Base-by-base conservation (phyloP, 306 rosid genomes). In the Dalbergia cochinchinensis region DNA sequence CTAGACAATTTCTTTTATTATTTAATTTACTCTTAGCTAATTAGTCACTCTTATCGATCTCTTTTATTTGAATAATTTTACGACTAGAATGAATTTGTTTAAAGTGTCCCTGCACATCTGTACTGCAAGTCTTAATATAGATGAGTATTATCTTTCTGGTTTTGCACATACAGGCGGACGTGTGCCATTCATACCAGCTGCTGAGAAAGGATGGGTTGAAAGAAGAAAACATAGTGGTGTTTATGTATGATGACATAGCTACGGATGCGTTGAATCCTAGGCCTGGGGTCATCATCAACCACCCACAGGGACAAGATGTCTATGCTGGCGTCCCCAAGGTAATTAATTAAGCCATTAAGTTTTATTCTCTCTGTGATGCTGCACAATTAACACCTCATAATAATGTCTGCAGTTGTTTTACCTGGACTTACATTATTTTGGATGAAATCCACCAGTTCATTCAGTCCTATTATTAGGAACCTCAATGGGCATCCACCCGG, bases 211-310 rank as follows among this genome's bases (percentile, higher is more conserved):
- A 94, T 3, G 99, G 99, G 50, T 4, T 95, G 45, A 91, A 90
- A 80, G 94, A 95, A 79, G 93, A 95, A 19, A 92, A 95, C 86
- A 92, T 95, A 34, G 97, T 95, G 81, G 98, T 95, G 69, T 92
- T 95, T 54, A 92, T 95, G 99, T 92, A 90, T 2, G 96, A 95
- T 82, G 99, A 95, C 42, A 91, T 95, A 7, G 99, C 98, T 26
- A n/a, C 7, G 14, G 31, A 80, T 22, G 76, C 33, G 0, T 35
- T 87, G 77, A 95, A 95, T 84, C 98, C 99, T 0, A 91, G 98
- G 65, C 92, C 91, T 67, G 99, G 98, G 13, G 50, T 86, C 72
- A 85, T 95, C 89, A 95, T 95, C 83, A 95, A 95, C 80, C 91
- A 95, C 48, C 99, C 99, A 6, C 60, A 85, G 14, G 99, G 99